Percentiles rank a stretch among this genome's conserved stretches.
These are phyloP conservation scores for Fraxinus latifolia DNA, from an alignment of 305 asterid genomes.

Conservation along the genomic window DNA sequence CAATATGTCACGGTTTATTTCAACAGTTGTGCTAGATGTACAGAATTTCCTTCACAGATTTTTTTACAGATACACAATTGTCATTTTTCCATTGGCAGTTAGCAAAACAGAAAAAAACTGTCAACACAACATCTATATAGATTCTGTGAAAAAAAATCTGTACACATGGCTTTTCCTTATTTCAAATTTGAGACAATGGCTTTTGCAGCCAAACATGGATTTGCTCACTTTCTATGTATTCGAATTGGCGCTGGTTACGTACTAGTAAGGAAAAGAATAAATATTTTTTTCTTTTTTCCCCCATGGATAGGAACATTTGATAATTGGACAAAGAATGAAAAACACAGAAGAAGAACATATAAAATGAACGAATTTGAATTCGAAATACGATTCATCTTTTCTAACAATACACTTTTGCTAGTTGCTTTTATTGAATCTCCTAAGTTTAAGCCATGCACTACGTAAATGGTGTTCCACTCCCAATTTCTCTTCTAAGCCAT, in stretches of 20 bases:
- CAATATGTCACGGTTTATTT: not conserved
- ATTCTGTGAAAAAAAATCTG: no score
- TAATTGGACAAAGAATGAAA: not conserved
- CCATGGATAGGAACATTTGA: not conserved
- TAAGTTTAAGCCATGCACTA: not conserved
- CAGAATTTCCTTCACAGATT: not conserved
- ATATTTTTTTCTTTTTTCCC: not conserved
- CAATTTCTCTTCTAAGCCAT: not conserved
- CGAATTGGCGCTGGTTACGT: not conserved
- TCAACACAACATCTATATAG: not conserved
- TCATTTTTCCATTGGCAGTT: not conserved
- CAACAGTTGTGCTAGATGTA: not conserved
- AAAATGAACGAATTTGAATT: not conserved
- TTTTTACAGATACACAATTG: not conserved
- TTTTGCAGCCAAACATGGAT: not conserved
- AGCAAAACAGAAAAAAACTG: not conserved
- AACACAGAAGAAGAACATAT: not conserved
- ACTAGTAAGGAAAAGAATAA: not conserved
- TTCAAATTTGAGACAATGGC: not conserved
- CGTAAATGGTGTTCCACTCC: not conserved
- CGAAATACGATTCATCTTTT: not conserved
- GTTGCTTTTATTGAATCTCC: not conserved
- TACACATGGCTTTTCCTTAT: not conserved
- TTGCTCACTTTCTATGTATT: not conserved
- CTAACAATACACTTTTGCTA: not conserved